phyloP scores from a whole-genome alignment of 2,329 filamentous ascomycete genomes.

The Apiospora sp. region DNA sequence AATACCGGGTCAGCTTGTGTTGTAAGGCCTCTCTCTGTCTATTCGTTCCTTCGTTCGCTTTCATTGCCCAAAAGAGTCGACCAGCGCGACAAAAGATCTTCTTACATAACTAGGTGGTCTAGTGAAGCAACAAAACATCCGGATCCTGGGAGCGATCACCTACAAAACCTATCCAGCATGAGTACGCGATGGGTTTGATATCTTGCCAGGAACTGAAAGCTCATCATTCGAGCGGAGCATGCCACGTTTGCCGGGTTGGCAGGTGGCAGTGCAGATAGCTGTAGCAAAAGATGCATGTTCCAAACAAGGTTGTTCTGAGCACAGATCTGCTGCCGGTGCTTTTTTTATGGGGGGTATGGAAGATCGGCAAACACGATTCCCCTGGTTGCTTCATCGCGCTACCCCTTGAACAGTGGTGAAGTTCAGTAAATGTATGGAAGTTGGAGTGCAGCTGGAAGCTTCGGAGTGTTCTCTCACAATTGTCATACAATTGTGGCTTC shows the following conservation, averaged over 20 bases:
- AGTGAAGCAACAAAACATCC: background rate
- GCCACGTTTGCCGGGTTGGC: background rate
- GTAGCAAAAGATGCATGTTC: background rate
- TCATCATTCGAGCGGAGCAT: background rate
- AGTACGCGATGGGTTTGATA: background rate
- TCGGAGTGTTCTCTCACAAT: background rate
- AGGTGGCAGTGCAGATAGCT: background rate
- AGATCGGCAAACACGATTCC: background rate
- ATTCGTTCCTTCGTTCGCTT: background rate
- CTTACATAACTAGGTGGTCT: constrained; percentile 5
- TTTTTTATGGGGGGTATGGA: background rate
- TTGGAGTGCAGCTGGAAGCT: background rate
- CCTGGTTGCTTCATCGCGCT: background rate
- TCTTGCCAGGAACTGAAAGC: background rate
- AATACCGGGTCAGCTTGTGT: background rate
- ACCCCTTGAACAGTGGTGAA: background rate
- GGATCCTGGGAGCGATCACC: background rate
- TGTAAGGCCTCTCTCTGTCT: background rate
- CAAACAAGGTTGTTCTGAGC: background rate
- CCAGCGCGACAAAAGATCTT: background rate
- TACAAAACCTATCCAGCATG: background rate
- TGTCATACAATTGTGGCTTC: constrained; percentile 12
- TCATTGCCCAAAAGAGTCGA: background rate
- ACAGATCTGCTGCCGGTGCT: background rate
- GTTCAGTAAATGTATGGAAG: background rate